Conservation (phyloP, 1,284 basidiomycete species). For the Chondrostereum purpureum region DNA sequence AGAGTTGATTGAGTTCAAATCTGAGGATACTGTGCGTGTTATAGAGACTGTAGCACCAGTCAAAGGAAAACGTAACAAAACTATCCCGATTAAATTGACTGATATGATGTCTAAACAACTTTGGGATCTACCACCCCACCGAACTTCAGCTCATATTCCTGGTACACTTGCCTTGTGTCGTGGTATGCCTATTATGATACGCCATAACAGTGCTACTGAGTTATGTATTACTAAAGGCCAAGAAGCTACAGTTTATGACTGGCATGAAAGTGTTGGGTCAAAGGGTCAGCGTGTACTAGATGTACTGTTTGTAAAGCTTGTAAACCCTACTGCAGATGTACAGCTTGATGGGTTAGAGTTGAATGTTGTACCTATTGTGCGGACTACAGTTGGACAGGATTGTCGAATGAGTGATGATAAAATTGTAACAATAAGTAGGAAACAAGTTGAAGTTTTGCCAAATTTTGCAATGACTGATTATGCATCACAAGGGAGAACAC, state of each 20-base stretch:
- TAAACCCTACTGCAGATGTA: slow-evolving; percentile 18
- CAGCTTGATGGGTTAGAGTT: slow-evolving; percentile 15
- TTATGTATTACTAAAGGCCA: too few species aligned
- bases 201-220: too few species aligned
- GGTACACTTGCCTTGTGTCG: slow-evolving; percentile 10
- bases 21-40: slow-evolving; percentile 14
- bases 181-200: slow-evolving; percentile 19
- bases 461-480: too few species aligned
- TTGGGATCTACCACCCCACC: slow-evolving; percentile 10
- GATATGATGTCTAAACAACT: slow-evolving; percentile 5
- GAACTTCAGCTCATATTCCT: slow-evolving; percentile 6
- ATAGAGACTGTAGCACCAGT: slow-evolving; percentile 1
- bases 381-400: too few species aligned
- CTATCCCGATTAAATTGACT: too few species aligned
- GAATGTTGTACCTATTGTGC: slow-evolving; percentile 13
- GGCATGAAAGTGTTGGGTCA: slow-evolving; percentile 13
- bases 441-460: too few species aligned
- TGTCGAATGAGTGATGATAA: too few species aligned
- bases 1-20: slow-evolving; percentile 18
- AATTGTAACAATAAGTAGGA: too few species aligned
- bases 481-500: too few species aligned
- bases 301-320: slow-evolving; percentile 25
- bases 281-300: slow-evolving; percentile 13
- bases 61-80: slow-evolving; percentile 8
- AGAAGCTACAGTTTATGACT: slow-evolving; percentile 19